Evolutionary conservation across 2,329 filamentous ascomycete species (phyloP), one percentile per base, ranked within the genome.

Genomic region (Bimuria novae-zelandiae): DNA sequence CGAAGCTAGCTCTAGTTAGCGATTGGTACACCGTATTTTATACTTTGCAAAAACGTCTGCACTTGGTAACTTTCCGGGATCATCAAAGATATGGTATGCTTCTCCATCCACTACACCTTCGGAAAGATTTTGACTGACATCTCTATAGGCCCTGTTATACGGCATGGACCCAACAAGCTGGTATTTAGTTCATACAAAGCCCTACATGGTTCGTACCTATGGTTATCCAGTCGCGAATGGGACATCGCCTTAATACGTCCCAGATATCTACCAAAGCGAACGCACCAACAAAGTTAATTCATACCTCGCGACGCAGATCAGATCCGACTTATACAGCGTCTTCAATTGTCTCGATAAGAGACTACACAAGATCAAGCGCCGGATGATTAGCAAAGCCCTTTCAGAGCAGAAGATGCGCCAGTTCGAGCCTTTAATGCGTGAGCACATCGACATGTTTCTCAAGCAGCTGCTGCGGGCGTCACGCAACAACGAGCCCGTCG

Each of bases 121-220:
- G n/a, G n/a, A n/a, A n/a, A 35, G 5, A 37, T 4, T 5, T 30
- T 49, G 5, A 43, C 40, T 42, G 29, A 51, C 33, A 10, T 4
- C 1, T 3, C 6, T 7, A 42, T 23, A 58, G 56, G 56, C 19
- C 45, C 19, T 46, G 68, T 84, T 36, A 86, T 91, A 12, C 86
- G 89, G 25, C 89, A 86, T 62, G 88, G 87, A 0, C 89, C 89
- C 43, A 89, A 90, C 72, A 85, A 83, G 58, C 74, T 94, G 40
- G 89, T 86, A 0, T 84, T 93, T 76, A 91, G 92, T 77, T 84
- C 7, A 63, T 72, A 35, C 75, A n/a, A n/a, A n/a, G n/a, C n/a
- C n/a, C n/a, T n/a, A n/a, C n/a, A n/a, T n/a, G n/a, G n/a, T n/a
- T n/a, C n/a, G n/a, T n/a, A n/a, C n/a, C n/a, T n/a, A n/a, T n/a